Percentiles rank a stretch among this genome's conserved stretches.
Conservation (phyloP, 2,329 filamentous ascomycete species). For the Fusarium floridanum region DNA sequence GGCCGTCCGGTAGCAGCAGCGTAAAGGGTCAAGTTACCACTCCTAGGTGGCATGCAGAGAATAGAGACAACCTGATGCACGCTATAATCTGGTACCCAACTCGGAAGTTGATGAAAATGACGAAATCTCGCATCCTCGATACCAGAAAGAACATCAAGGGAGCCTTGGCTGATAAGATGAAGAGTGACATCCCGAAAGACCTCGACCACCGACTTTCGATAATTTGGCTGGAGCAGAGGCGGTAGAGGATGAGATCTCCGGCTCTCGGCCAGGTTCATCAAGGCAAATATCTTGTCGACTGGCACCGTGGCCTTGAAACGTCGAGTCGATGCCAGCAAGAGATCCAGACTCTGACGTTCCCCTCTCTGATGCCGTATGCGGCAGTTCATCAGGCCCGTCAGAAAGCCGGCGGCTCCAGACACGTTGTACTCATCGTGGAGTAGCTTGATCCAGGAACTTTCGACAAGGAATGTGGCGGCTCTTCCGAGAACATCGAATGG, state of each 20-base stretch:
- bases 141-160: not conserved
- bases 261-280: not conserved
- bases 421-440: not conserved
- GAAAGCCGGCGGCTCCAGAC: not conserved
- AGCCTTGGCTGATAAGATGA: not conserved
- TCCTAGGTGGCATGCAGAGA: not conserved
- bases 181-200: not conserved
- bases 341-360: not conserved
- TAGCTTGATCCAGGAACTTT: not conserved
- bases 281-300: not conserved
- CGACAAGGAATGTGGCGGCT: not conserved
- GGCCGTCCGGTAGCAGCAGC: not conserved
- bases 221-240: not conserved
- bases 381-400: not conserved
- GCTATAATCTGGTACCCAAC: not conserved
- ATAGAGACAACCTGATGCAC: not conserved
- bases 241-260: not conserved
- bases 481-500: not conserved
- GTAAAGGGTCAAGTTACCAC: not conserved
- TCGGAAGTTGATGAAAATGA: not conserved
- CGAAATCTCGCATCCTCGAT: not conserved
- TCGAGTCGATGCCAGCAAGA: not conserved
- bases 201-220: not conserved
- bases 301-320: not conserved
- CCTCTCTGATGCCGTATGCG: not conserved